phyloP scores from a whole-genome alignment of 2,329 filamentous ascomycete species.

The Trichoderma simmonsii region DNA sequence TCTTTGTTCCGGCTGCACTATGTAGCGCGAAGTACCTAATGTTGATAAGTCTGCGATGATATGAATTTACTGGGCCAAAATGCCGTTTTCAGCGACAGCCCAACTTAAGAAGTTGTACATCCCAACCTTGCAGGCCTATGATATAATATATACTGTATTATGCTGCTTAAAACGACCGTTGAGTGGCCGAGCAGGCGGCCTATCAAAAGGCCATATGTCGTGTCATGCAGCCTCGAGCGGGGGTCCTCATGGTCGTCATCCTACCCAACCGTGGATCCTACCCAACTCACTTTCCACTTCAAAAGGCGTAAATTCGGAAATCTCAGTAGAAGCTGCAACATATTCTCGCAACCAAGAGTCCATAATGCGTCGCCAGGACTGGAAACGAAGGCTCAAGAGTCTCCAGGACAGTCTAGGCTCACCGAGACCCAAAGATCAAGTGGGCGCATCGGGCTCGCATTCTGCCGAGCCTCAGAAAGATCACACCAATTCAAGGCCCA shows the following conservation, averaged over 20 bases:
- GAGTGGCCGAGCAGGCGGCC: neutral
- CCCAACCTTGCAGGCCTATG: no score
- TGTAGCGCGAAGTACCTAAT: neutral
- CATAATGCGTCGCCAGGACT: neutral
- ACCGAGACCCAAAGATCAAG: neutral
- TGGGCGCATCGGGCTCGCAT: neutral
- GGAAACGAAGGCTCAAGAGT: neutral
- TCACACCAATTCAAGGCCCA: neutral
- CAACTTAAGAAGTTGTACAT: neutral
- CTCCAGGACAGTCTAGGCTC: neutral
- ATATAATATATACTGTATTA: no score
- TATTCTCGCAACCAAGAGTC: neutral
- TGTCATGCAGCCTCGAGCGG: neutral
- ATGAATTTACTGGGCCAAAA: neutral
- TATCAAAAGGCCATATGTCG: neutral
- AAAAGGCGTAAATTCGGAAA: accelerated
- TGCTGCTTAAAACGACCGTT: neutral
- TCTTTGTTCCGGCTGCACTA: neutral
- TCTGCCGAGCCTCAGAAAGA: neutral
- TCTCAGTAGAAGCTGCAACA: neutral
- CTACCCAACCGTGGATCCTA: neutral
- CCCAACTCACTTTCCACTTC: neutral
- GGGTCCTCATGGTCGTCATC: neutral
- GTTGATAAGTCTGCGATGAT: neutral
- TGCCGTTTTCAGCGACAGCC: neutral